phyloP scores from a whole-genome alignment of 208 protist genomes.

The Borovskyia barvae region DNA sequence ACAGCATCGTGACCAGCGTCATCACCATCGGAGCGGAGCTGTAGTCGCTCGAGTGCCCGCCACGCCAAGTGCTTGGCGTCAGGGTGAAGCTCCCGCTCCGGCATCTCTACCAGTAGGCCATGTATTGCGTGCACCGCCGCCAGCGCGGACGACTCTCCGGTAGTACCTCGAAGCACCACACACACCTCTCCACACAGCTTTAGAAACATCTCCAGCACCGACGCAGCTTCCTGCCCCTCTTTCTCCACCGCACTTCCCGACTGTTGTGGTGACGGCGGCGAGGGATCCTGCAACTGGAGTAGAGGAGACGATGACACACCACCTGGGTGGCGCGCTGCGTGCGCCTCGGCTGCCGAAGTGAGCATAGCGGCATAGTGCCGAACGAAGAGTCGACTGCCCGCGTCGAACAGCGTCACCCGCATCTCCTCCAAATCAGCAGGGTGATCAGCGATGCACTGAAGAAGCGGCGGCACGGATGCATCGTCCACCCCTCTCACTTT shows the following conservation, averaged over 20 bases:
- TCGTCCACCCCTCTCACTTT: background rate
- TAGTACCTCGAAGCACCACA: constrained; percentile 40
- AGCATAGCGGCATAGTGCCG: constrained; percentile 49
- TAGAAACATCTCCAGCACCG: constrained; percentile 38
- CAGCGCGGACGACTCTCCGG: constrained; percentile 45
- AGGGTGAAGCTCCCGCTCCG: constrained; percentile 7
- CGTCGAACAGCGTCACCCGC: constrained; percentile 57
- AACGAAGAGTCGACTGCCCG: constrained; percentile 47
- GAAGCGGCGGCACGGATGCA: constrained; percentile 5
- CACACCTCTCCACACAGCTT: constrained; percentile 41
- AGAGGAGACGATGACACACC: no score
- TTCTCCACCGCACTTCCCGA: background rate
- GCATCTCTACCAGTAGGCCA: constrained; percentile 46
- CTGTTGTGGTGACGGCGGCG: background rate
- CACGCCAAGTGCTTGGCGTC: constrained; percentile 34
- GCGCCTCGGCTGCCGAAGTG: background rate
- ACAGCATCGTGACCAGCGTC: background rate
- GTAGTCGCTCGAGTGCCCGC: constrained; percentile 39
- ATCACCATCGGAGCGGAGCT: constrained; percentile 21
- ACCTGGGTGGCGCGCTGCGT: no score
- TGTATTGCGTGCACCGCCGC: constrained; percentile 62
- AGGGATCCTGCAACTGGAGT: background rate
- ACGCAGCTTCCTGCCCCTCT: constrained; percentile 4
- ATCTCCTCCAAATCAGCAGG: constrained; percentile 52
- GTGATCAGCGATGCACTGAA: constrained; percentile 18